Conservation (phyloP, 257 asterid genomes). For the Petunia secreta region DNA sequence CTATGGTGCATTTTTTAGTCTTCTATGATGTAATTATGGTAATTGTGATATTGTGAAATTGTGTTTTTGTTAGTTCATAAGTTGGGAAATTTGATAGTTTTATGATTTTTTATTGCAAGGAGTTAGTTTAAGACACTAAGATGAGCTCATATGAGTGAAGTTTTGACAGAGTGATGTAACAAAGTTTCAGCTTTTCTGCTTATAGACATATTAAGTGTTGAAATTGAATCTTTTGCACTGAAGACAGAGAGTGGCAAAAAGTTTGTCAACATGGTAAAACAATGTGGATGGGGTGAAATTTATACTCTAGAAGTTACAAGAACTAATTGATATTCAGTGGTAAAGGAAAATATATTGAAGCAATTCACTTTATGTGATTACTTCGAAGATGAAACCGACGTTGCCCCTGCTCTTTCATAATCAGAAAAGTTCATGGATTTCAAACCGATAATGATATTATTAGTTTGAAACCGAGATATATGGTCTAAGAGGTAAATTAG, state of each 20-base stretch:
- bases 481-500: background rate
- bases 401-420: background rate
- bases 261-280: background rate
- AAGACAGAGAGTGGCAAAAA: background rate
- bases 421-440: background rate
- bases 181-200: background rate
- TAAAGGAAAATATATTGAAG: background rate
- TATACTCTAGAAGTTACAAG: background rate
- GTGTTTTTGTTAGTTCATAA: conserved; percentile 12
- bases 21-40: conserved; percentile 3
- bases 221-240: background rate
- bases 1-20: background rate
- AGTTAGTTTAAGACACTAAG: background rate
- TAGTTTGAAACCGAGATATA: background rate
- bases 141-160: background rate
- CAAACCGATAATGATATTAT: background rate
- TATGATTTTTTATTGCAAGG: background rate
- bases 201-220: background rate
- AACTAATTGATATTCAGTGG: background rate
- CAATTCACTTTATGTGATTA: background rate
- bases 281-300: background rate
- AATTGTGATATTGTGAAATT: conserved; percentile 16
- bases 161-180: background rate
- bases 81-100: background rate
- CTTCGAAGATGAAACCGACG: background rate